Conservation (phyloP, 73 alveolate species). For the Vitrella brassicaformis region DNA sequence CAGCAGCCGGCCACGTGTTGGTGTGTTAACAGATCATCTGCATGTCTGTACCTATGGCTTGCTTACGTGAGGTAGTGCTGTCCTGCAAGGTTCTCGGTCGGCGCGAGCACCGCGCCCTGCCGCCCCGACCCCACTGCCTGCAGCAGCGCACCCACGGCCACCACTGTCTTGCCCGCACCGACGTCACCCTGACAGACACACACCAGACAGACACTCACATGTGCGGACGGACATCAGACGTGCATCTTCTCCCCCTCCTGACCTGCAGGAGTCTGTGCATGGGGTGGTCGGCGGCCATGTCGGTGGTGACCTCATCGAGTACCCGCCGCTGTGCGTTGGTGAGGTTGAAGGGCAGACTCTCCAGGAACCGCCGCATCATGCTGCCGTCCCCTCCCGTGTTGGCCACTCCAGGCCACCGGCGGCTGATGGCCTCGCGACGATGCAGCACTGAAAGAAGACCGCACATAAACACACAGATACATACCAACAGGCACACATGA, state of each 20-base stretch:
- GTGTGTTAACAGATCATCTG: no score
- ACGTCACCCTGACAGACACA: neutral
- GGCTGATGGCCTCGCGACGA: no score
- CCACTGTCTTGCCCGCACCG: neutral
- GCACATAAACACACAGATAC: no score
- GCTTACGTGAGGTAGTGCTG: neutral
- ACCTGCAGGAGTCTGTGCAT: neutral
- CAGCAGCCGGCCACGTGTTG: no score
- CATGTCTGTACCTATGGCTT: no score
- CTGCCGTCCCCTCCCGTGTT: no score
- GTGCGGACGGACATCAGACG: no score
- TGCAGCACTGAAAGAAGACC: no score
- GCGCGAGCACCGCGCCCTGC: neutral
- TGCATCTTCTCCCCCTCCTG: no score
- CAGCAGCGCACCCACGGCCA: neutral
- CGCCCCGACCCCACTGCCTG: neutral
- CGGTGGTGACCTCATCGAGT: neutral
- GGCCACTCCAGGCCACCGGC: no score
- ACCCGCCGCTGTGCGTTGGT: neutral
- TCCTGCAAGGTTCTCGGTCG: neutral
- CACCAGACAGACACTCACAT: neutral
- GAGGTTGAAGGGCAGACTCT: neutral
- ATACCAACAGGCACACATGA: no score
- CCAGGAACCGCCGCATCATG: no score
- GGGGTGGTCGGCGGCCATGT: neutral